phyloP scores from a whole-genome alignment of 1,139 yeast genomes.

The Candida albicans region DNA sequence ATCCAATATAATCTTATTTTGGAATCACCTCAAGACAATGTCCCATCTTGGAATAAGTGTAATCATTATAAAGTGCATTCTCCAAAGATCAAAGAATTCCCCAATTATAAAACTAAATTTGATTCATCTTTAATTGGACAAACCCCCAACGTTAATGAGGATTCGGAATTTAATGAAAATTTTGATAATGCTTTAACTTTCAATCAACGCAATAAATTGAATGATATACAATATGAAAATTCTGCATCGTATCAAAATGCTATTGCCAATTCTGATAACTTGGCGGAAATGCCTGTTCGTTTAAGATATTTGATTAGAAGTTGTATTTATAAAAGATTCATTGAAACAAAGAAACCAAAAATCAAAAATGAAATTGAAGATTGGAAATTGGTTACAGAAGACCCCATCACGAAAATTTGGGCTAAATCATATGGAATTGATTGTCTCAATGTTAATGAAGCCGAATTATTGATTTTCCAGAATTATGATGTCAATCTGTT shows the following conservation, averaged over 20 bases:
- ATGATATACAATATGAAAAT: conserved; percentile 38
- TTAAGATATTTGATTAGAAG: conserved; percentile 51
- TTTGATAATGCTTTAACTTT: conserved; percentile 11
- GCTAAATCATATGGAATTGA: conserved; percentile 53
- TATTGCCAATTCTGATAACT: conserved; percentile 28
- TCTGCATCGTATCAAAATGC: conserved; percentile 29
- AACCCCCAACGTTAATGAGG: conserved; percentile 2
- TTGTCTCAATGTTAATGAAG: conserved; percentile 53
- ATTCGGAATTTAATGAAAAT: conserved; percentile 10
- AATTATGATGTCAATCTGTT: conserved; percentile 36
- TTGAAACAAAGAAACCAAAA: conserved; percentile 24
- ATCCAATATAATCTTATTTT: conserved; percentile 25
- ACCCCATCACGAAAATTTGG: conserved; percentile 53
- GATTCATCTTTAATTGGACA: conserved; percentile 30
- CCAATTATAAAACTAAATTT: conserved; percentile 40
- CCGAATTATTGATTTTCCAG: conserved; percentile 45
- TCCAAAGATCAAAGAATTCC: conserved; percentile 50
- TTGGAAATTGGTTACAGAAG: conserved; percentile 61
- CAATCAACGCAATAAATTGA: conserved; percentile 15
- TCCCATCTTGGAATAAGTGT: conserved; percentile 53
- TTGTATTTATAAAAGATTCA: conserved; percentile 46
- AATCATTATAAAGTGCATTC: conserved; percentile 41
- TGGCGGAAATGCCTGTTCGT: conserved; percentile 51
- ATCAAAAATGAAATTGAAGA: conserved; percentile 20
- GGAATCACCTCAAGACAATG: conserved; percentile 41